Conservation (phyloP, 1,139 yeast species). For the Taiozyma sp. region DNA sequence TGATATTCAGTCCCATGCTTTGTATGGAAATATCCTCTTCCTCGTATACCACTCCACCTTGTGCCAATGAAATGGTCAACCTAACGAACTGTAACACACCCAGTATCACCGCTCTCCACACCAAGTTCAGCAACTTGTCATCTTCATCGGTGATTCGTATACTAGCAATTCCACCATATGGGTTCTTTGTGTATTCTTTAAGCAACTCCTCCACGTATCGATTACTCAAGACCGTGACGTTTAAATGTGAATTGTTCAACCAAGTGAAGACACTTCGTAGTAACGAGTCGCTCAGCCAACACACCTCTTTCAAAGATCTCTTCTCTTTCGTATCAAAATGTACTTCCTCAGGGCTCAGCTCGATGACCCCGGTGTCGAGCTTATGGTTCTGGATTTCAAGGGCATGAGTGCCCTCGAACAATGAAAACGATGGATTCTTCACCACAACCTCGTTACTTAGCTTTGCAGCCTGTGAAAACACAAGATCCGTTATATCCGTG, state of each 20-base stretch:
- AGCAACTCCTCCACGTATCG: slow-evolving; percentile 55
- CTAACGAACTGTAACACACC: slow-evolving; percentile 53
- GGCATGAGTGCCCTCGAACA: slow-evolving; percentile 74
- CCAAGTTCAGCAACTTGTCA: slow-evolving; percentile 36
- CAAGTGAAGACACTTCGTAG: slow-evolving; percentile 48
- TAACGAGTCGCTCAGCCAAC: slow-evolving; percentile 43
- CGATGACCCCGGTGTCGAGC: slow-evolving; percentile 58
- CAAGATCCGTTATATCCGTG: slow-evolving; percentile 41
- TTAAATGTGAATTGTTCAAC: slow-evolving; percentile 58
- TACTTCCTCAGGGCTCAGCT: slow-evolving; percentile 35
- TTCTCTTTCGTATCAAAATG: slow-evolving; percentile 23
- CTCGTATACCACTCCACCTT: slow-evolving; percentile 59
- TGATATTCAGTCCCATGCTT: slow-evolving; percentile 43
- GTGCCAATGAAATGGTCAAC: slow-evolving; percentile 42
- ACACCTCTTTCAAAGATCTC: slow-evolving; percentile 33
- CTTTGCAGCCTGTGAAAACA: slow-evolving; percentile 31
- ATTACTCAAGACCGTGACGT: slow-evolving; percentile 62
- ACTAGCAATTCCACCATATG: slow-evolving; percentile 16
- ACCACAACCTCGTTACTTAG: slow-evolving; percentile 41
- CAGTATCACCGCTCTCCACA: slow-evolving; percentile 41
- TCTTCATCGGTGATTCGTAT: slow-evolving; percentile 22
- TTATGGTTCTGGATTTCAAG: slow-evolving; percentile 58
- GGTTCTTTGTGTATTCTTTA: slow-evolving; percentile 32
- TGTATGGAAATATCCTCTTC: slow-evolving; percentile 74
- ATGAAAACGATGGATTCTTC: slow-evolving; percentile 48